These are phyloP conservation scores for Lactifluus rugatus DNA, from an alignment of 768 basidiomycete genomes.

Conservation along the genomic window DNA sequence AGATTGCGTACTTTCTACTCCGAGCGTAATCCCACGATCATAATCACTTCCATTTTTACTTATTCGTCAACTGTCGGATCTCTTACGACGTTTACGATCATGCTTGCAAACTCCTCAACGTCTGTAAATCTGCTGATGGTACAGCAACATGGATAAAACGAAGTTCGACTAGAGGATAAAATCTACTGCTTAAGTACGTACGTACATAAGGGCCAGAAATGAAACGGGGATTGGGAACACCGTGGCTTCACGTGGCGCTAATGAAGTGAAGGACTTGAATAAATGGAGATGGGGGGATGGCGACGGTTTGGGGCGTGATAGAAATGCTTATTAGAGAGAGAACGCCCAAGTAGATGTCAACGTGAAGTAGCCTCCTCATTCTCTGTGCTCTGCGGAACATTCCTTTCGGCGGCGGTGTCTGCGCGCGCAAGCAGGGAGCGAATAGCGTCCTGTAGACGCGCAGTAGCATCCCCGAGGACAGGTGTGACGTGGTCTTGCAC, in stretches of 20 bases:
- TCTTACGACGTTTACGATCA: neutral
- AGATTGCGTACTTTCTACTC: neutral
- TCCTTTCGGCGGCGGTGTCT: constrained; percentile 20
- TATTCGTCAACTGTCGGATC: neutral
- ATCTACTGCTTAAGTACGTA: constrained; percentile 6
- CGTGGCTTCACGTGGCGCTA: neutral
- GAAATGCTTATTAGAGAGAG: neutral
- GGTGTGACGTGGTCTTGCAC: constrained; percentile 55
- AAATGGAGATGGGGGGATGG: constrained; percentile 3
- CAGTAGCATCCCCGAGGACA: constrained; percentile 38
- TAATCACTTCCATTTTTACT: no score
- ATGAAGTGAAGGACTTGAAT: neutral
- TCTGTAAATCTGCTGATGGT: neutral
- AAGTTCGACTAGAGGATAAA: neutral
- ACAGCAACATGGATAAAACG: neutral
- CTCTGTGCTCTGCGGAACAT: neutral
- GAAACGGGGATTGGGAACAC: neutral
- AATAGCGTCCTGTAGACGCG: constrained; percentile 27
- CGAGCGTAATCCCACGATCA: no score
- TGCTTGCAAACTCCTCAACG: neutral
- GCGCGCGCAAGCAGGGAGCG: constrained; percentile 14
- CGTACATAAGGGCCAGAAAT: constrained; percentile 4
- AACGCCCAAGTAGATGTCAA: neutral
- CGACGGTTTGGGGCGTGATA: neutral
- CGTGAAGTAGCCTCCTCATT: constrained; percentile 18